phyloP scores from a whole-genome alignment of 2,329 filamentous ascomycete species.

The Rutstroemia sp. region DNA sequence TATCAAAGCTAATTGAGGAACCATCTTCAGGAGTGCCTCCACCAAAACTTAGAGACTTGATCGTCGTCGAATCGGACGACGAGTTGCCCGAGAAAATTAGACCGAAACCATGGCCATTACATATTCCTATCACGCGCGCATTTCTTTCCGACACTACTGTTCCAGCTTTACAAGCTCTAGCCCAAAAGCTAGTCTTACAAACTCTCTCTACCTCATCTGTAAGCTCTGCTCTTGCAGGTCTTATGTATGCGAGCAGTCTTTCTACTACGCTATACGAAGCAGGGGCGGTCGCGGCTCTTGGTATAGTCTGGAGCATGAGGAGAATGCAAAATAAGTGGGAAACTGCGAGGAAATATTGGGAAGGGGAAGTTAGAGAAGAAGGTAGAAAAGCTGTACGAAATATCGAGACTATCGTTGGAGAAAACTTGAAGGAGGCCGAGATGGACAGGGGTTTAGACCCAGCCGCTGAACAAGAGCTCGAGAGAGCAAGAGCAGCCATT shows the following conservation, averaged over 20 bases:
- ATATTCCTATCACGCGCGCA: slow-evolving; percentile 65
- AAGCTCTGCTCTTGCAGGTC: slow-evolving; percentile 44
- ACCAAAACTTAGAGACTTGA: slow-evolving; percentile 17
- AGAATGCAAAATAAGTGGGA: slow-evolving; percentile 59
- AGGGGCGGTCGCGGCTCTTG: slow-evolving; percentile 53
- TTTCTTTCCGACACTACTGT: slow-evolving; percentile 60
- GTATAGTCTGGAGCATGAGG: slow-evolving; percentile 50
- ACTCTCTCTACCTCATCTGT: slow-evolving; percentile 62
- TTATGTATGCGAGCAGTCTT: slow-evolving; percentile 50
- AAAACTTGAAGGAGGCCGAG: slow-evolving; percentile 5
- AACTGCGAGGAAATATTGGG: slow-evolving; percentile 51
- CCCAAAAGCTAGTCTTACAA: slow-evolving; percentile 68
- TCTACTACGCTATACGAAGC: slow-evolving; percentile 52
- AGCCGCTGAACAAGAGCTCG: neutral
- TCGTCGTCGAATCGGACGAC: slow-evolving; percentile 18
- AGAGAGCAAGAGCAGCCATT: slow-evolving; percentile 1
- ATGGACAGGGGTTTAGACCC: slow-evolving; percentile 2
- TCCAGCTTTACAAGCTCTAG: slow-evolving; percentile 63
- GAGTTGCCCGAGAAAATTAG: slow-evolving; percentile 9
- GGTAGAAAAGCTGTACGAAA: slow-evolving; percentile 54
- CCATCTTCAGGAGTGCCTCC: slow-evolving; percentile 9
- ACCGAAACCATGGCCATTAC: slow-evolving; percentile 55
- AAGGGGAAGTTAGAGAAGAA: slow-evolving; percentile 59
- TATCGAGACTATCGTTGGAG: slow-evolving; percentile 45
- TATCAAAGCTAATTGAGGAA: slow-evolving; percentile 19